phyloP scores from a whole-genome alignment of 73 alveolate genomes.

The Paramecium pentaurelia region DNA sequence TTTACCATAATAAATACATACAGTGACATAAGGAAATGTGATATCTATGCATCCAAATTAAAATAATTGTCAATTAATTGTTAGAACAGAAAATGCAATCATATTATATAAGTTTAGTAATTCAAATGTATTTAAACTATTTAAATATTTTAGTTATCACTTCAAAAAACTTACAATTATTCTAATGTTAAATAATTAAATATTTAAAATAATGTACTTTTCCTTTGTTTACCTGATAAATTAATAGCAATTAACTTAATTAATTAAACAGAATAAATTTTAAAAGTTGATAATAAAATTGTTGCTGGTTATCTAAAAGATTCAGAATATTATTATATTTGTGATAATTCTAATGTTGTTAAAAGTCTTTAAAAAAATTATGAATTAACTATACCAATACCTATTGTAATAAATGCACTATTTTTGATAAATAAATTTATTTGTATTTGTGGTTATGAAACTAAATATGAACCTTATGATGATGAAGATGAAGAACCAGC shows the following conservation, averaged over 20 bases:
- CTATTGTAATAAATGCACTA: neutral
- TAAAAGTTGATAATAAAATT: neutral
- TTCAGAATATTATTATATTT: neutral
- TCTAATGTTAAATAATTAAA: neutral
- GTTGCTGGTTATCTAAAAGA: neutral
- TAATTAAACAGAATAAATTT: neutral
- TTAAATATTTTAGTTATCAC: neutral
- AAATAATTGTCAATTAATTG: neutral
- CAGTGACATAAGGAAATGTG: neutral
- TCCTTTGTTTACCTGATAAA: neutral
- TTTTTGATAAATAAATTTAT: neutral
- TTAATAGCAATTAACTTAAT: neutral
- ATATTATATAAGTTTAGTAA: neutral
- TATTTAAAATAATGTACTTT: neutral
- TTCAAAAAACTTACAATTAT: neutral
- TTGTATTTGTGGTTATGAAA: slow-evolving; percentile 3
- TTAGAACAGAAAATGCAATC: neutral
- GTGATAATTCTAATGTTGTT: neutral
- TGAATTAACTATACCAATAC: neutral
- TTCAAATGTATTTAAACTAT: neutral
- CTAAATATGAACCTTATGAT: neutral
- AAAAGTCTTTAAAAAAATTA: neutral
- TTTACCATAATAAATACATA: neutral
- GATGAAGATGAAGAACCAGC: slow-evolving; percentile 11
- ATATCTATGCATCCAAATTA: neutral